A percentile compares a stretch with the other conserved stretches of the same genome.
These are phyloP conservation scores for Fusarium algeriense DNA, from an alignment of 2,329 filamentous ascomycete genomes.

Conservation along the genomic window DNA sequence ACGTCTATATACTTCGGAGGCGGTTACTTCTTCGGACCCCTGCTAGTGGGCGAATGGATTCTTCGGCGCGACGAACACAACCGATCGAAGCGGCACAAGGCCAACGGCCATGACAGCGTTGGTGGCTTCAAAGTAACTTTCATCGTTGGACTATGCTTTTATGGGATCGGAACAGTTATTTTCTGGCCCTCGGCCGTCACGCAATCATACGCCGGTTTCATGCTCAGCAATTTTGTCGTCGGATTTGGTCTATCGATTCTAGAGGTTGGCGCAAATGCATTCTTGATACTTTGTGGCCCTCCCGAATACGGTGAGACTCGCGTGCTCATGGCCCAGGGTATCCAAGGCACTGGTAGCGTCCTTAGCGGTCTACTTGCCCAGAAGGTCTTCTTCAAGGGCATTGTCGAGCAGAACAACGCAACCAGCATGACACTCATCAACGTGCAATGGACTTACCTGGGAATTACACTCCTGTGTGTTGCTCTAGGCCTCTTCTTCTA, in stretches of 20 bases:
- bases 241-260: slow-evolving; percentile 81
- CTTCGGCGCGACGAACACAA: slow-evolving; percentile 75
- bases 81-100: slow-evolving; percentile 57
- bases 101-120: slow-evolving; percentile 58
- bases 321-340: slow-evolving; percentile 79
- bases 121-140: slow-evolving; percentile 84
- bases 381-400: slow-evolving; percentile 77
- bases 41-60: slow-evolving; percentile 77
- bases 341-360: slow-evolving; percentile 81
- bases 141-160: slow-evolving; percentile 80
- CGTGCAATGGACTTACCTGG: slow-evolving; percentile 89
- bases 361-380: slow-evolving; percentile 79
- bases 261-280: slow-evolving; percentile 86
- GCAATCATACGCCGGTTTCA: slow-evolving; percentile 81
- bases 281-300: slow-evolving; percentile 77
- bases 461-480: slow-evolving; percentile 80
- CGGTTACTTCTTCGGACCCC: slow-evolving; percentile 76
- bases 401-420: slow-evolving; percentile 54
- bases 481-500: slow-evolving; percentile 76
- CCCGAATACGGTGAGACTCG: slow-evolving; percentile 79
- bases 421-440: slow-evolving; percentile 69
- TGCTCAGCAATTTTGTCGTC: slow-evolving; percentile 79
- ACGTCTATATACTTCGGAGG: slow-evolving; percentile 78
- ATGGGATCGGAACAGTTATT: slow-evolving; percentile 82
- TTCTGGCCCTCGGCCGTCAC: slow-evolving; percentile 87